phyloP scores from a whole-genome alignment of 2,329 filamentous ascomycete species.

The Lachnellula hyalina region DNA sequence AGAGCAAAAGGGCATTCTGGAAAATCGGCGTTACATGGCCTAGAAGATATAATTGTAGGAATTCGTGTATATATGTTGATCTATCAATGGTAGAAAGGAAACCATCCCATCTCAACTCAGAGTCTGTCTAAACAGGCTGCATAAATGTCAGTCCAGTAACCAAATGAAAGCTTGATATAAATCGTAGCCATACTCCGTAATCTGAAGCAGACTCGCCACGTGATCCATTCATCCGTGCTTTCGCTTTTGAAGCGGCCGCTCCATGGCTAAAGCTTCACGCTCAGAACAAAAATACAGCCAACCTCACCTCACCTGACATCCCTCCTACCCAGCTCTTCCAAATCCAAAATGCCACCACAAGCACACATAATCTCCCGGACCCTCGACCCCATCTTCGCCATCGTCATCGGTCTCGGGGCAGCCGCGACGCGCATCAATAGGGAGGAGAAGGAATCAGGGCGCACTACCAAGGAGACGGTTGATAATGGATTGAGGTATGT shows the following conservation, averaged over 20 bases:
- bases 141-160: neutral
- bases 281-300: too few relatives aligned
- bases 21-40: constrained; percentile 1
- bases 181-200: too few relatives aligned
- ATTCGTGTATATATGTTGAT: constrained; percentile 2
- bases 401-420: constrained; percentile 47
- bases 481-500: constrained; percentile 29
- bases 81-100: neutral
- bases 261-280: too few relatives aligned
- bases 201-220: too few relatives aligned
- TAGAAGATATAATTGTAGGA: constrained; percentile 3
- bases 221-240: too few relatives aligned
- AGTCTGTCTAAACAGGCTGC: neutral
- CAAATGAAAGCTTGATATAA: too few relatives aligned
- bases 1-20: constrained; percentile 5
- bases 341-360: constrained; percentile 26
- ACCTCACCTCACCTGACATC: too few relatives aligned
- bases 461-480: constrained; percentile 27
- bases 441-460: constrained; percentile 42
- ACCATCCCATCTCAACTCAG: constrained; percentile 6
- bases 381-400: constrained; percentile 49
- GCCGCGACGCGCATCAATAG: constrained; percentile 47
- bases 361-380: constrained; percentile 35
- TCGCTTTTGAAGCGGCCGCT: too few relatives aligned
- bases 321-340: too few relatives aligned